Conservation (phyloP, 2,329 filamentous ascomycete species). For the Verruconis gallopava region DNA sequence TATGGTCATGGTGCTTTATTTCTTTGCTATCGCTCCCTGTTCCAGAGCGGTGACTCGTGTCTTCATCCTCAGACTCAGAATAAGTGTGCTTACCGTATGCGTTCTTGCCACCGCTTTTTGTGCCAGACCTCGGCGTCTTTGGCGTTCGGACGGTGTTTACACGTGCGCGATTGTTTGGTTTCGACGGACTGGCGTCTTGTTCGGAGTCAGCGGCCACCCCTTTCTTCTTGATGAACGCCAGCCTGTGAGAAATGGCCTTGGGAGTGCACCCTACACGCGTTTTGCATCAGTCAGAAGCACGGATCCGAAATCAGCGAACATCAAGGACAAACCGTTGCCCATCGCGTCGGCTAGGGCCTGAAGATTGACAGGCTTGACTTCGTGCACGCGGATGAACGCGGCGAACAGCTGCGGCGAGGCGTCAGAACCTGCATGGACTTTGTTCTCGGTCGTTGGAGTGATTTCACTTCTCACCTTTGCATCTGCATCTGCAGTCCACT, state of each 20-base stretch:
- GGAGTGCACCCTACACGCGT: conserved; percentile 10
- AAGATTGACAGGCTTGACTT: conserved; percentile 8
- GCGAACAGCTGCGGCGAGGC: conserved; percentile 9
- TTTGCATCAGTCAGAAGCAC: neutral
- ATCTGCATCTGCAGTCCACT: conserved; percentile 9
- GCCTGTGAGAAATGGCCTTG: conserved; percentile 12
- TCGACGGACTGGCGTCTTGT: too few relatives aligned
- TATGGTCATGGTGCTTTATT: too few relatives aligned
- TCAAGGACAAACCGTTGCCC: conserved; percentile 3
- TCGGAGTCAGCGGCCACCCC: neutral
- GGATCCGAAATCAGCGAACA: neutral
- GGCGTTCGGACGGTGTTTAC: too few relatives aligned
- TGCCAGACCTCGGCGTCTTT: too few relatives aligned
- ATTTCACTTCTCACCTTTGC: neutral
- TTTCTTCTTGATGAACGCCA: conserved; percentile 10
- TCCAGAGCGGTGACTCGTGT: too few relatives aligned
- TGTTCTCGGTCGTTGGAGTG: neutral
- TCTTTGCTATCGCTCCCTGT: too few relatives aligned
- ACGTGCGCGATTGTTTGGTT: too few relatives aligned
- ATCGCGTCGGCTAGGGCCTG: conserved; percentile 11
- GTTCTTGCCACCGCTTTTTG: too few relatives aligned
- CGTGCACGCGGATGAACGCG: conserved; percentile 7
- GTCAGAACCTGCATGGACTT: neutral
- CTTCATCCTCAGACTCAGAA: too few relatives aligned
- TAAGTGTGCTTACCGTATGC: too few relatives aligned